phyloP scores from a whole-genome alignment of 2,329 filamentous ascomycete species.

The Macrophomina phaseolina region DNA sequence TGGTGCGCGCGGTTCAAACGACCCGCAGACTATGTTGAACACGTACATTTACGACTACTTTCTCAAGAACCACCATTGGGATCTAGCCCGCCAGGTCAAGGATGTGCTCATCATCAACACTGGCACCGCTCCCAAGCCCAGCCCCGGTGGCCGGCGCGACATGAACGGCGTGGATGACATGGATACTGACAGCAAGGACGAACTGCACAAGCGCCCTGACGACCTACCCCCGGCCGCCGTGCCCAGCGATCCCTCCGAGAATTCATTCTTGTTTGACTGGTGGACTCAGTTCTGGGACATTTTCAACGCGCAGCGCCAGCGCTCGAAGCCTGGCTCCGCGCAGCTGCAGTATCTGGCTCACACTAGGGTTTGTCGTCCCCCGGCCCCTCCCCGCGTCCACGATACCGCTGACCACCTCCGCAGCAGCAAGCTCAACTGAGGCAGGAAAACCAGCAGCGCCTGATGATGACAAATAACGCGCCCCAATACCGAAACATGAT shows the following conservation, averaged over 20 bases:
- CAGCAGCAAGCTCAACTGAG: slow-evolving; percentile 73
- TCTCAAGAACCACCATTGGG: slow-evolving; percentile 80
- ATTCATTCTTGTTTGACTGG: slow-evolving; percentile 95
- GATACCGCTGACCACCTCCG: slow-evolving; percentile 27
- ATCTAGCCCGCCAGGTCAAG: slow-evolving; percentile 78
- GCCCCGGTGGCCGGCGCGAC: slow-evolving; percentile 66
- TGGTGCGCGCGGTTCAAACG: slow-evolving; percentile 45
- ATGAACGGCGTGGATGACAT: slow-evolving; percentile 75
- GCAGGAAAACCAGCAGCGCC: slow-evolving; percentile 74
- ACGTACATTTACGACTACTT: slow-evolving; percentile 95
- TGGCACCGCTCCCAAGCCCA: slow-evolving; percentile 64
- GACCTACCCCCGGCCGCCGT: slow-evolving; percentile 80
- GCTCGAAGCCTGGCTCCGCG: slow-evolving; percentile 52
- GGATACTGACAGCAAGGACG: slow-evolving; percentile 84
- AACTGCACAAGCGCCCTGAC: slow-evolving; percentile 75
- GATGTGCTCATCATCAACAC: slow-evolving; percentile 51
- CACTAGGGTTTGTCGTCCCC: slow-evolving; percentile 70
- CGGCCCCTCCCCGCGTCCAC: slow-evolving; percentile 13
- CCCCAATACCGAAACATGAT: slow-evolving; percentile 65
- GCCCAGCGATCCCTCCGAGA: slow-evolving; percentile 65
- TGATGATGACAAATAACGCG: slow-evolving; percentile 74
- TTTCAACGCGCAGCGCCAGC: slow-evolving; percentile 76
- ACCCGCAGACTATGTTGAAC: slow-evolving; percentile 67
- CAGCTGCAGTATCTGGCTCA: slow-evolving; percentile 77
- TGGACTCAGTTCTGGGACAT: slow-evolving; percentile 98